Evolutionary conservation across 179 eudicot species (phyloP), one percentile per base, ranked within the genome.

Genomic region (Heliamphora pulchella): DNA sequence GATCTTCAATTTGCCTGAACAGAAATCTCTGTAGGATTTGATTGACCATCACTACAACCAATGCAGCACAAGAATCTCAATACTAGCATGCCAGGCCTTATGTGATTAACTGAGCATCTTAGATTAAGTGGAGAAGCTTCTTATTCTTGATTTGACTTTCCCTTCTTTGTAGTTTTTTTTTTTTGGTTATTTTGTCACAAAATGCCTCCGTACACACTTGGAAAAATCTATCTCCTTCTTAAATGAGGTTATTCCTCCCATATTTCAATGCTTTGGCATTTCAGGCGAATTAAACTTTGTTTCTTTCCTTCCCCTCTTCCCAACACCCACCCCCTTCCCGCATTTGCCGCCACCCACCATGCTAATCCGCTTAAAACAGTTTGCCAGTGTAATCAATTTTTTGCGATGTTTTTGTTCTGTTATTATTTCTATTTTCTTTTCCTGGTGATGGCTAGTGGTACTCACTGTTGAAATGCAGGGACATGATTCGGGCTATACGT

Each of bases 401-500:
- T 20, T 63, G 70, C 22, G 51, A 39, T 0, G 6, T 8, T 31
- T 20, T 55, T 6, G 41, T 13, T 58, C 8, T 48, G 20, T 70
- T 18, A n/a, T n/a, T 70, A 67, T 44, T 61, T 76, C 20, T 14
- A 9, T 20, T 46, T 46, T 48, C 18, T 59, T 69, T 70, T 63
- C 48, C 7, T 5, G 9, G 63, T 69, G 57, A 5, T 66, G 18
- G 57, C 47, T 83, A 53, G 72, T 53, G 31, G 43, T 78, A 18
- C 78, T 77, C 80, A 74, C 69, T 74, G 61, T 85, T 83, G 58
- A 48, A 55, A 68, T 88, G 89, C 87, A 96, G 99, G 96, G 98
- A 96, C 86, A 93, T 96, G 99, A 96, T 93, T 86, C 91, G 97
- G 81, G 82, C 99, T 71, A 92, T 94, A 85, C 97, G 99, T 76